phyloP scores from a whole-genome alignment of 805 yeast species.

The Pichia phayaonensis region DNA sequence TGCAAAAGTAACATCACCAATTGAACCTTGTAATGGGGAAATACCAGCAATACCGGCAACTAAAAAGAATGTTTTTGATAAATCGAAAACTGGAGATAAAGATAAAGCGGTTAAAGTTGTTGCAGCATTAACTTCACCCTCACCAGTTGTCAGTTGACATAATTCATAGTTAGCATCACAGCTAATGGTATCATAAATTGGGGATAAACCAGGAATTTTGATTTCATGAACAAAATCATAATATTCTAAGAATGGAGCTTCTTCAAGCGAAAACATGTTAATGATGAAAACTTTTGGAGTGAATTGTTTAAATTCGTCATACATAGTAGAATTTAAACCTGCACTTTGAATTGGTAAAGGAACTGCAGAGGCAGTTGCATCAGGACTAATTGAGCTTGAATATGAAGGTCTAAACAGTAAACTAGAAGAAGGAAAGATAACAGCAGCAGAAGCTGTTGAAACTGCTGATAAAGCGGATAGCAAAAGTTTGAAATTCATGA shows the following conservation, averaged over 20 bases:
- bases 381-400: neutral
- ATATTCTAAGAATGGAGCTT: conserved; percentile 43
- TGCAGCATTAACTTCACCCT: conserved; percentile 64
- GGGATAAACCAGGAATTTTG: conserved; percentile 60
- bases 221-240: conserved; percentile 45
- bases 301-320: conserved; percentile 23
- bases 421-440: neutral
- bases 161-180: conserved; percentile 46
- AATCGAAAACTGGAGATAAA: conserved; percentile 47
- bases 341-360: conserved; percentile 17
- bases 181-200: conserved; percentile 47
- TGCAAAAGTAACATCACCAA: conserved; percentile 55
- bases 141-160: conserved; percentile 62
- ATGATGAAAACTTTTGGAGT: conserved; percentile 50
- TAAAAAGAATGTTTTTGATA: conserved; percentile 52
- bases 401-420: conserved; percentile 5
- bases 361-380: conserved; percentile 10
- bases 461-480: conserved; percentile 10
- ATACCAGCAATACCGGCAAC: conserved; percentile 65
- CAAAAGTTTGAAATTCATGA: conserved; percentile 4
- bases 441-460: conserved; percentile 10
- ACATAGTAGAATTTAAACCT: conserved; percentile 18
- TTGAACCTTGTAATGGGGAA: conserved; percentile 45
- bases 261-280: conserved; percentile 48
- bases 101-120: conserved; percentile 47